Conservation (phyloP, 495 filamentous ascomycete species). For the Podospora tetraspora region DNA sequence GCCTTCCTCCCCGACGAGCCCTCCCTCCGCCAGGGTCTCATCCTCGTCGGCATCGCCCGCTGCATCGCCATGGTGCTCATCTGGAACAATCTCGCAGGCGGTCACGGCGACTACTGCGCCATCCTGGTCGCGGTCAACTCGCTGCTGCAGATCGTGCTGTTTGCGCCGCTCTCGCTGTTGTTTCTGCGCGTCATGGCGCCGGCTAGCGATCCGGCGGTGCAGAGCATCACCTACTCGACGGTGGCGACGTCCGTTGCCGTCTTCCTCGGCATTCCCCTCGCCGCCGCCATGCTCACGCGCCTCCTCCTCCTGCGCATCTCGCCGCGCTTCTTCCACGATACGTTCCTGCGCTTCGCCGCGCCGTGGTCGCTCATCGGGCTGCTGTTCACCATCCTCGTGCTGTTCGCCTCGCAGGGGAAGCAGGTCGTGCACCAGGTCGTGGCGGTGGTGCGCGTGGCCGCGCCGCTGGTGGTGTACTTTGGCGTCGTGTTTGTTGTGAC, state of each 20-base stretch:
- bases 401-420: slow-evolving; percentile 76
- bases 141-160: slow-evolving; percentile 79
- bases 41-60: slow-evolving; percentile 70
- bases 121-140: slow-evolving; percentile 88
- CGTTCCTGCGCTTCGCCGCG: slow-evolving; percentile 62
- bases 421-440: slow-evolving; percentile 82
- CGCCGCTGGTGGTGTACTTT: slow-evolving; percentile 79
- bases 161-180: slow-evolving; percentile 71
- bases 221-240: slow-evolving; percentile 56
- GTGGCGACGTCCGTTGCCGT: slow-evolving; percentile 77
- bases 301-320: slow-evolving; percentile 52
- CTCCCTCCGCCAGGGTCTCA: slow-evolving; percentile 64
- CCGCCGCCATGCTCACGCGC: slow-evolving; percentile 70
- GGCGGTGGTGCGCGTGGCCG: slow-evolving; percentile 71
- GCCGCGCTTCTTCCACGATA: slow-evolving; percentile 59
- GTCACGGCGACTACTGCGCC: slow-evolving; percentile 80
- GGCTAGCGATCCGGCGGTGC: slow-evolving; percentile 21
- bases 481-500: slow-evolving; percentile 65
- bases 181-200: slow-evolving; percentile 68
- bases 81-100: slow-evolving; percentile 46
- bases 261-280: slow-evolving; percentile 82
- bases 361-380: slow-evolving; percentile 81
- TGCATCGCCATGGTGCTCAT: slow-evolving; percentile 73
- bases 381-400: slow-evolving; percentile 77
- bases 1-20: slow-evolving; percentile 71